Base-by-base conservation (phyloP, 352 stramenopile species). In the Sclerospora graminicola region DNA sequence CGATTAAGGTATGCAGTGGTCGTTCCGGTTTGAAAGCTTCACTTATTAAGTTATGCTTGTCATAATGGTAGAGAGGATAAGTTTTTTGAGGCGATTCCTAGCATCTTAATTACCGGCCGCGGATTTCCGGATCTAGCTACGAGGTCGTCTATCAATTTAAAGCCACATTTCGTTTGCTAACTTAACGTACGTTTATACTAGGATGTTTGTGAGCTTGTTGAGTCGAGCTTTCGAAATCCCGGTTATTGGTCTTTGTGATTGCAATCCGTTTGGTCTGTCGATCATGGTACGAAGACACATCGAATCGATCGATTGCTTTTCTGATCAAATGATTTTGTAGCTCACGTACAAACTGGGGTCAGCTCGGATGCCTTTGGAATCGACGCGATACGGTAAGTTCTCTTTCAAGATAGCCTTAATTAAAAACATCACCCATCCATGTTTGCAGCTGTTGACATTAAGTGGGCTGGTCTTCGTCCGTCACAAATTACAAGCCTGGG, bases 71-170 rank as follows among this genome's bases (percentile, higher is more conserved):
- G 80, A 47, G 79, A 93, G 46, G 82, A 89, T 30, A 69, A 73
- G 24, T 95, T 97, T 57, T 90, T 86, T 42, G 65, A 95, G 27
- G 41, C 57, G 14, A 41, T 95, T 7, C 89, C 89, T 29, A 95
- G 86, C 57, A 90, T 98, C 45, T 60, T 98, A 15, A 62, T 98
- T 13, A 97, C 89, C 14, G 93, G 89, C 11, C 88, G 89, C 45
- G 93, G 93, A 0, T 96, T 96, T 69, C 93, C 93, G 5, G 93
- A 98, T 62, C 54, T 97, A n/a, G 83, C 88, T 13, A 97, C 90
- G 19, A 59, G 81, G 78, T 92, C 34, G n/a, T 13, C 2, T 26
- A 15, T 38, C n/a, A 13, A 13, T 16, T 28, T n/a, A 18, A 21
- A 18, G 8, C 11, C 18, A 18, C 30, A 15, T 13, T 20, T 21